phyloP scores from a whole-genome alignment of 139 green algal genomes.

The Micractinium conductrix region DNA sequence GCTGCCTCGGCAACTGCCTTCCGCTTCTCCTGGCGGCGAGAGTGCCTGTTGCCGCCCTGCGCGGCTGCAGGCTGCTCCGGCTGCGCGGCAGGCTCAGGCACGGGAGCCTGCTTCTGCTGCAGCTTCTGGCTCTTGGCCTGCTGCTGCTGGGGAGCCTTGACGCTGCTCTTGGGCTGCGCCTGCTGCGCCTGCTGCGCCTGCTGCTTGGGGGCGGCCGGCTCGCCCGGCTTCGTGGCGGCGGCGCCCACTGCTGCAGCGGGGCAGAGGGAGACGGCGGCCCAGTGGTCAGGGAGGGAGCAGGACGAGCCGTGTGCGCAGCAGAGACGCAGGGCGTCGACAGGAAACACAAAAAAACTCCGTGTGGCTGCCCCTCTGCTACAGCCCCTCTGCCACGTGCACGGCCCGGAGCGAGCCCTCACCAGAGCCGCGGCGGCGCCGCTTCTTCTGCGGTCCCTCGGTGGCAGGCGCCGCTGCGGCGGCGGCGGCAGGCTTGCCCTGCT shows the following conservation, averaged over 20 bases:
- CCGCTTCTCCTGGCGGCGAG: not conserved
- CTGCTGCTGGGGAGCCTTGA: not conserved
- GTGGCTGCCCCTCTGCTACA: too few relatives aligned
- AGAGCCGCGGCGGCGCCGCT: conserved; percentile 6
- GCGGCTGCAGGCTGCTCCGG: not conserved
- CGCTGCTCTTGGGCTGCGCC: not conserved
- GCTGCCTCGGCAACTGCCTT: not conserved
- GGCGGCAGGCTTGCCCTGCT: not conserved
- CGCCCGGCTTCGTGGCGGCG: not conserved
- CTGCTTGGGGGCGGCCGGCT: too few relatives aligned
- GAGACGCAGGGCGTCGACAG: too few relatives aligned
- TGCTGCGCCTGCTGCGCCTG: not conserved
- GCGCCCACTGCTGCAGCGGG: not conserved
- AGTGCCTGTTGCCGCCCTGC: not conserved
- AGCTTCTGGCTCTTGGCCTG: not conserved
- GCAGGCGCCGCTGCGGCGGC: not conserved
- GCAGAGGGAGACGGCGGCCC: too few relatives aligned
- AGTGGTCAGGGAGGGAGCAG: too few relatives aligned
- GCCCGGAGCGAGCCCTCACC: too few relatives aligned
- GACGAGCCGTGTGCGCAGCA: too few relatives aligned
- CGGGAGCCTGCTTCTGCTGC: not conserved
- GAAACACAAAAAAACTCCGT: too few relatives aligned
- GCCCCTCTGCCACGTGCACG: too few relatives aligned
- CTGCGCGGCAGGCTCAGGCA: too few relatives aligned
- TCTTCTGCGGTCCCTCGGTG: not conserved